These are phyloP conservation scores for Exidia glandulosa DNA, from an alignment of 768 basidiomycete species.

Conservation along the genomic window DNA sequence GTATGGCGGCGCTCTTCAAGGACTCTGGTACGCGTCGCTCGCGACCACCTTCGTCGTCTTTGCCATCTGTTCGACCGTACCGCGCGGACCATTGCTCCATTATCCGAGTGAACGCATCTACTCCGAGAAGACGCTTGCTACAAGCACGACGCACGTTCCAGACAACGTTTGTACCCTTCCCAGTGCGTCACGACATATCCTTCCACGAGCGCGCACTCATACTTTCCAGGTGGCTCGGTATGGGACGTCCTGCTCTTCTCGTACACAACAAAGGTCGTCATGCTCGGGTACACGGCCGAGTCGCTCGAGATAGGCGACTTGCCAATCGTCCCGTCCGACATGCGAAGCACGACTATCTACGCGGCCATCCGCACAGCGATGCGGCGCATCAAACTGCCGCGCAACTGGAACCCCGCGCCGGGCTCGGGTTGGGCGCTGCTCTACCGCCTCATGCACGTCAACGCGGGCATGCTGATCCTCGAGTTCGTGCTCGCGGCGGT, in stretches of 20 bases:
- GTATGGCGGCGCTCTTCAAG: slow-evolving; percentile 13
- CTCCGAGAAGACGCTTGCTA: slow-evolving; percentile 52
- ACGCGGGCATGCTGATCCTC: slow-evolving; percentile 28
- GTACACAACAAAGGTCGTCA: slow-evolving; percentile 79
- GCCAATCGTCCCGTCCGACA: slow-evolving; percentile 63
- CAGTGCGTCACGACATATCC: slow-evolving; percentile 21
- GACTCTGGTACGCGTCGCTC: slow-evolving; percentile 44
- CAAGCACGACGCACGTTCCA: slow-evolving; percentile 47
- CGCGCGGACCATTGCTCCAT: slow-evolving; percentile 63
- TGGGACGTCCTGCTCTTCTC: slow-evolving; percentile 67
- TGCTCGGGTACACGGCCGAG: slow-evolving; percentile 63
- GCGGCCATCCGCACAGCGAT: slow-evolving; percentile 50
- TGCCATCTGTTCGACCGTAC: slow-evolving; percentile 39
- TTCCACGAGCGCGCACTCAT: neutral
- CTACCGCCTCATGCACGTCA: slow-evolving; percentile 52
- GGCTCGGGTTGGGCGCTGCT: slow-evolving; percentile 57
- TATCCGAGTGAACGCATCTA: slow-evolving; percentile 68
- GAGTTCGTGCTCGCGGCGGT: slow-evolving; percentile 42
- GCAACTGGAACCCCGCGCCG: slow-evolving; percentile 46
- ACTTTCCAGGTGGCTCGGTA: slow-evolving; percentile 37
- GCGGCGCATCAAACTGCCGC: slow-evolving; percentile 33
- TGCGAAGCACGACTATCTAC: slow-evolving; percentile 59
- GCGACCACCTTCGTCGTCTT: slow-evolving; percentile 37
- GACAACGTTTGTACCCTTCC: slow-evolving; percentile 66
- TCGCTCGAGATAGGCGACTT: slow-evolving; percentile 81